Base-by-base conservation (phyloP, 2,329 filamentous ascomycete genomes). In the Fusarium secorum region DNA sequence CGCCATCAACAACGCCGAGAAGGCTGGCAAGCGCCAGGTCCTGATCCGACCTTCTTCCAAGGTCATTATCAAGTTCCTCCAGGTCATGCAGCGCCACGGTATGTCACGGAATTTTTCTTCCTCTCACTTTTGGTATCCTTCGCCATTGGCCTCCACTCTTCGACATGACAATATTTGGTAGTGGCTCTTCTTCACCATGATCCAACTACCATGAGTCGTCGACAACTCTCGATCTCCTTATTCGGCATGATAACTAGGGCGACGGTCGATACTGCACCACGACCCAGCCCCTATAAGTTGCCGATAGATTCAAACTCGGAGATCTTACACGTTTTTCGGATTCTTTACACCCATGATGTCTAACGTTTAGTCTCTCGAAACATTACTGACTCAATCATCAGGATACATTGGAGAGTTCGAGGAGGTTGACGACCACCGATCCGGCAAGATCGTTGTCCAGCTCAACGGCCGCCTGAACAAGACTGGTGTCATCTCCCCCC, bases 171-270 rank as follows among this genome's bases (percentile, higher is more conserved):
- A 51, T 15, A 32, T 28, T 39, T 49, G 54, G 24, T 24, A 24
- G 30, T 24, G 63, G 60, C 64, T 45, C 26, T 36, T 24, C 30
- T 54, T 41, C 22, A 45, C 44, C 44, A 65, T 65, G 52, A 66
- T 46, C 44, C n/a, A 24, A 51, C 33, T 45, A 65, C 52, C 51
- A 65, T 44, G n/a, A 51, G 63, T 32, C 44, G 38, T 65, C 24
- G 51, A 59, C 26, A 41, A 30, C 35, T 24, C 18, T 42, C 35
- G 32, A 56, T 55, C 60, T 59, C 64, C 60, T 65, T 78, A 80
- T 91, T 96, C 96, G 95, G 95, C 92, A 92, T 98, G 94, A 98
- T 98, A 98, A 98, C 96, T 99, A 97, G 95, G 83, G 93, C 92
- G 91, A 94, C 90, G 90, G 91, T 95, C 91, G 89, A 89, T 83